Evolutionary conservation across 176 grass and related monocot genomes (phyloP), one percentile per base, ranked within the genome.

Genomic region (Raddia distichophylla): DNA sequence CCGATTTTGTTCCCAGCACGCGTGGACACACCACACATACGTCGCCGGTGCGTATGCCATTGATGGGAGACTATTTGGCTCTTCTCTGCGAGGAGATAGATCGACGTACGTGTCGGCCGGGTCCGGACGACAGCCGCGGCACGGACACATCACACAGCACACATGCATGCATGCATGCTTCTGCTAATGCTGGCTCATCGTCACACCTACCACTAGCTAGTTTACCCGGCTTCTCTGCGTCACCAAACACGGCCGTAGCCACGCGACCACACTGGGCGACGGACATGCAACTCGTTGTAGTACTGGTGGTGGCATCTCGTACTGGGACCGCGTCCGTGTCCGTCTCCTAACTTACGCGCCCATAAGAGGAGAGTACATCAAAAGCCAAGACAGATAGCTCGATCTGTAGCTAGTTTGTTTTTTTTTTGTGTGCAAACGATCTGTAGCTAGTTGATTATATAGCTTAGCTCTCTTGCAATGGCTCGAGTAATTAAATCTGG

Each of bases 161-260:
- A 64, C 5, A 34, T 16, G 50, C 45, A 35, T 64, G 45, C 60
- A 22, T 48, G 62, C 22, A 27, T 27, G 27, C 27, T 13, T 16
- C n/a, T 71, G 20, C 32, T 19, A 5, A 8, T 6, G 40, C 53
- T 35, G n/a, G 37, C 37, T 2, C 16, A 7, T n/a, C 54, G 54
- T n/a, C 15, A 56, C 15, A 56, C 54, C 54, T n/a, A 56, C 15
- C 54, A 7, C 6, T 56, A 56, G 7, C 27, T 27, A 27, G 27
- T 27, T 10, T 4, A 59, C 78, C 66, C 59, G 2, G 37, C 37
- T 40, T 5, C 37, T 58, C 20, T 46, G n/a, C 35, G 12, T 67
- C 44, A 57, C n/a, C 77, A 68, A 56, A 68, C 77, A 54, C 19
- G 17, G 12, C 67, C 67, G 67, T 69, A 7, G 20, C n/a, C 6